Conservation (phyloP, 345 rosid genomes). For the Eucalyptus guilfoylei region DNA sequence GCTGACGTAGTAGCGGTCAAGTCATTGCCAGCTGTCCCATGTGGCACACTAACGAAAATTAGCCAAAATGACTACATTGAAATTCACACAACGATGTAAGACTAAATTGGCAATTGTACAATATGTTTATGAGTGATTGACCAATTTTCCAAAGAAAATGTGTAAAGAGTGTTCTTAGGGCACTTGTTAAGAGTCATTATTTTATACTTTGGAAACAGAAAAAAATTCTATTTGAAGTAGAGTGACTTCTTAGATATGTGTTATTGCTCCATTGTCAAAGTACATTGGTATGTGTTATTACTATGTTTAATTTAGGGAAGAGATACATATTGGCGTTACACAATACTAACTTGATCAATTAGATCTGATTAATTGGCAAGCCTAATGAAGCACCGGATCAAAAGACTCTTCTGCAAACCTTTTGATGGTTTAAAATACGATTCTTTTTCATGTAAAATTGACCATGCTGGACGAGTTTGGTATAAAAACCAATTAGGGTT, state of each 20-base stretch:
- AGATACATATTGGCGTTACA: neutral
- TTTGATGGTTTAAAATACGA: neutral
- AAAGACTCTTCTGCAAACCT: neutral
- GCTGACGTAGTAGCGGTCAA: rapidly evolving
- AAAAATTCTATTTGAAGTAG: neutral
- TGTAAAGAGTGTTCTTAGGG: neutral
- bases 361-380: neutral
- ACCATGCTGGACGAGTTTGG: neutral
- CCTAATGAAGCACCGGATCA: neutral
- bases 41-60: rapidly evolving
- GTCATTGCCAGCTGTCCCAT: rapidly evolving
- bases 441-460: neutral
- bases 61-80: neutral
- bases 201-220: neutral
- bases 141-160: neutral
- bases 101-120: rapidly evolving
- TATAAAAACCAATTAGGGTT: neutral
- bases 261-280: neutral
- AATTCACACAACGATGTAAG: rapidly evolving
- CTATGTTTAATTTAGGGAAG: neutral
- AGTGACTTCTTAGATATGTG: neutral
- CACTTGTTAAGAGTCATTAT: neutral
- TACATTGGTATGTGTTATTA: neutral
- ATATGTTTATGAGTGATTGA: neutral
- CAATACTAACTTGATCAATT: neutral